Conservation (phyloP, 305 asterid species). For the Solanum hybrid region DNA sequence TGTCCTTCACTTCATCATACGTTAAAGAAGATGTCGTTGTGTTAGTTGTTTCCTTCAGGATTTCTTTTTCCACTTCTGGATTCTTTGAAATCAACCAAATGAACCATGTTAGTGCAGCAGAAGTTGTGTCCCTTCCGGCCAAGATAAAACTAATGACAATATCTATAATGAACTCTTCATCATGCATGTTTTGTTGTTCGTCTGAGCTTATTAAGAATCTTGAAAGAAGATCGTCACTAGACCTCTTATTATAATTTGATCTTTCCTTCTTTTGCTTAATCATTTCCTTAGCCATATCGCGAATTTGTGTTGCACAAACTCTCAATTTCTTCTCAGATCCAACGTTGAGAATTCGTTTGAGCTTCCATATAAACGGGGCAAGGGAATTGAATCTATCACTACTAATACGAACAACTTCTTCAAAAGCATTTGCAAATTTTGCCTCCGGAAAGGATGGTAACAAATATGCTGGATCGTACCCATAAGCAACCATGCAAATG, state of each 20-base stretch:
- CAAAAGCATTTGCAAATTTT: constrained; percentile 11
- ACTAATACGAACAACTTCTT: constrained; percentile 4
- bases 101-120: constrained; percentile 66
- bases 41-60: constrained; percentile 18
- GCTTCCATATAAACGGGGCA: constrained; percentile 6
- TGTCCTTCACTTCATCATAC: constrained; percentile 41
- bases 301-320: background rate
- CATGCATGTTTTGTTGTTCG: background rate
- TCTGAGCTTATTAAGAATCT: constrained; percentile 41
- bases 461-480: constrained; percentile 11
- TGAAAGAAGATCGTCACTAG: constrained; percentile 8
- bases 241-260: background rate
- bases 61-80: constrained; percentile 28
- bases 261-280: background rate
- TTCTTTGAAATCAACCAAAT: constrained; percentile 33
- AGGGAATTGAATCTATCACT: background rate
- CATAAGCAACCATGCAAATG: constrained; percentile 15
- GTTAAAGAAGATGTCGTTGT: background rate
- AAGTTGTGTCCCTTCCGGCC: constrained; percentile 52
- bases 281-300: background rate
- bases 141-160: constrained; percentile 45
- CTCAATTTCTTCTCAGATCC: constrained; percentile 10
- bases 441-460: constrained; percentile 2
- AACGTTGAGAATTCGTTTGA: background rate
- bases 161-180: constrained; percentile 37